Percentiles rank a stretch among this genome's conserved stretches.
Conservation (phyloP, 495 filamentous ascomycete genomes). For the Daldinia bambusicola region DNA sequence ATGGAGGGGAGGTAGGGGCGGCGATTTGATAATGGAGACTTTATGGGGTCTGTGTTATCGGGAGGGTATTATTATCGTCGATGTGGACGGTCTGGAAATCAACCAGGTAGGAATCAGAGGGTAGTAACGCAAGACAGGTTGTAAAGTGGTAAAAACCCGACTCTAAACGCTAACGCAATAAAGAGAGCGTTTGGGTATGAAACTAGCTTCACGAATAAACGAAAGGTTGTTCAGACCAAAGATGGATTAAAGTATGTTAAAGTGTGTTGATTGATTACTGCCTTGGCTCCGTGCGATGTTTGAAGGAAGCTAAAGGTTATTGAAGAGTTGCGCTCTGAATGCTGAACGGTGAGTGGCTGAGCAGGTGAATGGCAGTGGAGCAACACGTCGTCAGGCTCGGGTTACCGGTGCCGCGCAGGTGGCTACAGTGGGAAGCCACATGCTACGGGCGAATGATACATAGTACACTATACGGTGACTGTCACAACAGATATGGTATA, state of each 20-base stretch:
- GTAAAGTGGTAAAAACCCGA: slow-evolving; percentile 9
- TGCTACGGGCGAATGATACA: slow-evolving; percentile 7
- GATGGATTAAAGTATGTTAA: slow-evolving; percentile 10
- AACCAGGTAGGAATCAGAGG: background rate
- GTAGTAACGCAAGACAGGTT: background rate
- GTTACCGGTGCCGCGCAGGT: background rate
- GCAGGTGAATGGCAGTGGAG: slow-evolving; percentile 25
- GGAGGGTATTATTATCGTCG: slow-evolving; percentile 32
- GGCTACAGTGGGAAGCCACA: slow-evolving; percentile 7
- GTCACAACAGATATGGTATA: no score
- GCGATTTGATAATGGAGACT: slow-evolving; percentile 26
- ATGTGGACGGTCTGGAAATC: slow-evolving; percentile 9
- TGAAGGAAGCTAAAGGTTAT: slow-evolving; percentile 37
- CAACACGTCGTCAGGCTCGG: slow-evolving; percentile 42
- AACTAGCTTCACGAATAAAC: slow-evolving; percentile 7
- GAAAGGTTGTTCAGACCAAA: slow-evolving; percentile 9
- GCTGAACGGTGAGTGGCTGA: slow-evolving; percentile 37
- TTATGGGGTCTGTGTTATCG: slow-evolving; percentile 44
- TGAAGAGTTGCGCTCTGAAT: slow-evolving; percentile 25
- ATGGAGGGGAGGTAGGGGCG: slow-evolving; percentile 28
- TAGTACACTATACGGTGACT: slow-evolving; percentile 12
- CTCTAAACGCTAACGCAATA: background rate
- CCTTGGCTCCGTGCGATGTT: slow-evolving; percentile 32
- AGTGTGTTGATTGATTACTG: slow-evolving; percentile 37
- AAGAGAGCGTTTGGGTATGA: slow-evolving; percentile 1